Evolutionary conservation across 768 basidiomycete species (phyloP), one percentile per base, ranked within the genome.

Genomic region (Russula sp.): DNA sequence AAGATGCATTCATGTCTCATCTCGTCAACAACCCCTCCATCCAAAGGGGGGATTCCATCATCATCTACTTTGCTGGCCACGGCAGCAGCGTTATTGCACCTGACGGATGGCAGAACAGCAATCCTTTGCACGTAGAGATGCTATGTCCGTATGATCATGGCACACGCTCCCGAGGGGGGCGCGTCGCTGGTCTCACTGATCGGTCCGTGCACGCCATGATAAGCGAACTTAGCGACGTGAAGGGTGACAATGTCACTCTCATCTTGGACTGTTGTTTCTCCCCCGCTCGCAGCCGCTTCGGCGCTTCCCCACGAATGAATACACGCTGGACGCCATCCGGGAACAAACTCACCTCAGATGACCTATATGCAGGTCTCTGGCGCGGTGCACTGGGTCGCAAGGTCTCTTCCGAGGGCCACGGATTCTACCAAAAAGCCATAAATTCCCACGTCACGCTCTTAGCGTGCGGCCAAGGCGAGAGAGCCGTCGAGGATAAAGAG

Each of bases 21-120:
- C 77, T 89, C 42, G 76, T 84, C 65, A 82, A 84, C 71, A 88
- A 89, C 68, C 74, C 80, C 8, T 73, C 73, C 34, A 85, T 89
- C 56, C 78, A 81, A 53, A 74, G 71, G 31, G 87, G 83, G 27
- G 87, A 88, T 62, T 83, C 87, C 37, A 78, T 89, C 45, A 66
- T 89, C 65, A 71, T 89, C 55, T 89, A 86, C 68, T 89, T 87
- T 69, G 85, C 88, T 42, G 88, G 87, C n/a, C 86, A 88, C 70
- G 87, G 87, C 31, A 85, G 84, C 69, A 77, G 72, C 58, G 70
- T 85, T 48, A 71, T 75, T 14, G 80, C 84, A n/a, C 86, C 86
- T 55, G 71, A 73, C 40, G 82, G 78, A 55, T 88, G 87, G 88
- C 83, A 80, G 69, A 77, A 78, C 63, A 72, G 73, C 44, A 76